Evolutionary conservation across 75 land plant genomes (phyloP), one percentile per base, ranked within the genome.

Genomic region (Larix kaempferi): DNA sequence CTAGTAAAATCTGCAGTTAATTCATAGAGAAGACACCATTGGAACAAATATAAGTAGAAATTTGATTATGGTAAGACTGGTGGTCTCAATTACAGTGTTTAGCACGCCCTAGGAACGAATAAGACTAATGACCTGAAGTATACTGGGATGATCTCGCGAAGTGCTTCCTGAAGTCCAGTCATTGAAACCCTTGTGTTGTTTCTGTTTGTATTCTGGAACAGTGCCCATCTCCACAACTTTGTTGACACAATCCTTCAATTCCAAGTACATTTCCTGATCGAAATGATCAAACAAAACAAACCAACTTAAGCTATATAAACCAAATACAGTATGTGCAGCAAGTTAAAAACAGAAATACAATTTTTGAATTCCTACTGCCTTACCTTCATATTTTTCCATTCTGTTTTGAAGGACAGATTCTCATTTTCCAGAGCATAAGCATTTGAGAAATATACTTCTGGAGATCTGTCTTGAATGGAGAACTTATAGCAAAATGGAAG

Each of bases 401-500:
- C 66, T 56, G 33, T 17, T 1, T 56, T 33, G 49, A 11, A 35
- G 23, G 14, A 62, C 56, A 59, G 60, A 13, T 41, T 39, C 11
- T 69, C 77, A 80, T 17, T 74, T 76, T 19, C 29, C n/a, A 7
- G 0, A 26, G 55, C 56, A 59, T 6, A n/a, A n/a, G 1, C 5
- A 23, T 66, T 37, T 1, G 57, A 44, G 29, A 91, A 91, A 65
- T 83, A 88, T 5, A 86, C 87, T 0, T 76, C 84, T 0, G 89
- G 91, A 1, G 89, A 86, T 29, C 83, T 56, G 12, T 88, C 87
- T 71, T 82, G 80, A 3, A 91, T 63, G 0, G 80, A 67, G 75
- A 80, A 85, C 37, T 76, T 82, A 59, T 78, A 76, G 82, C 91
- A 91, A 58, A 81, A 89, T 13, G 91, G 91, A 1, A 89, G 17